These are phyloP conservation scores for Plasmopara halstedii DNA, from an alignment of 352 stramenopile species.

Conservation along the genomic window DNA sequence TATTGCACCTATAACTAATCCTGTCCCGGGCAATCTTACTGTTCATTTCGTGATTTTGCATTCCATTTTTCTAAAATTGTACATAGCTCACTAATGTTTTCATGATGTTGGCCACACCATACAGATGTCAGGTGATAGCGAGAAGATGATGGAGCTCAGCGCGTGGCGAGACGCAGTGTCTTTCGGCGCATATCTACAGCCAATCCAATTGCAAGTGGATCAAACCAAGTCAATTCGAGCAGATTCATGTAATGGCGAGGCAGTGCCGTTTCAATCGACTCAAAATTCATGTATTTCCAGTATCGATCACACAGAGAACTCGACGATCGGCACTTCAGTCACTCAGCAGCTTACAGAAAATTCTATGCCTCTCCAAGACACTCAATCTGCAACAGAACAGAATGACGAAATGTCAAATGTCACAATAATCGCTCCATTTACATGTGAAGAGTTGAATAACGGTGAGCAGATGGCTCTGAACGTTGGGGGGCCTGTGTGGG, in stretches of 20 bases:
- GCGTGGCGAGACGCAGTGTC: slow-evolving; percentile 28
- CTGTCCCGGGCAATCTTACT: too few species aligned
- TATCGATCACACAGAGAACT: neutral
- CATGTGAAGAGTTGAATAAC: slow-evolving; percentile 27
- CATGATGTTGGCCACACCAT: too few species aligned
- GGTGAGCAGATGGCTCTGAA: slow-evolving; percentile 46
- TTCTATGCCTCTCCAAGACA: neutral
- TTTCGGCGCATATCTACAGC: slow-evolving; percentile 39
- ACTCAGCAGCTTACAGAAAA: slow-evolving; percentile 6
- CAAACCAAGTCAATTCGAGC: neutral
- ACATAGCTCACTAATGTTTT: too few species aligned
- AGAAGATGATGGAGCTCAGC: slow-evolving; percentile 20
- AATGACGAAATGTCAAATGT: slow-evolving; percentile 1
- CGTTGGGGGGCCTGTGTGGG: slow-evolving; percentile 66
- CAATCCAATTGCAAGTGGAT: slow-evolving; percentile 31
- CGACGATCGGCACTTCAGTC: slow-evolving; percentile 2
- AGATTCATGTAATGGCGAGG: neutral
- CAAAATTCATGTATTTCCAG: slow-evolving; percentile 6
- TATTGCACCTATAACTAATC: too few species aligned
- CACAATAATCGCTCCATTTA: slow-evolving; percentile 43
- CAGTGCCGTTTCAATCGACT: slow-evolving; percentile 4
- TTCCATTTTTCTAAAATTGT: too few species aligned
- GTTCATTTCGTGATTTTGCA: too few species aligned
- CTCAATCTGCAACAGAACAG: neutral
- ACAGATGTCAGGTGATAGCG: too few species aligned